phyloP scores from a whole-genome alignment of 805 yeast species.

The Nakazawaea ishiwadae region DNA sequence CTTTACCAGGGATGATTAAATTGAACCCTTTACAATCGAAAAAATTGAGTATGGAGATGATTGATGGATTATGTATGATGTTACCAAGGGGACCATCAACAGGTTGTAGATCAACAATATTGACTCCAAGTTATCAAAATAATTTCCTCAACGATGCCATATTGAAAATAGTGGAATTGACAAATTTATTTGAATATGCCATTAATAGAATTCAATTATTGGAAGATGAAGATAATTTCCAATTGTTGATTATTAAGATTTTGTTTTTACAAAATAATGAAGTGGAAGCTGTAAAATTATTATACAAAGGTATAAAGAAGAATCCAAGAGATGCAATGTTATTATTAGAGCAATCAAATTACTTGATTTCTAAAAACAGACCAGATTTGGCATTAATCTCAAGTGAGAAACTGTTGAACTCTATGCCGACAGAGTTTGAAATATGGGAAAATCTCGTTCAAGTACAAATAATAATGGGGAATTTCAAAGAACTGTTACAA shows the following conservation, averaged over 20 bases:
- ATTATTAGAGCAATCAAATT: constrained; percentile 59
- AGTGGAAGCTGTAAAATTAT: constrained; percentile 38
- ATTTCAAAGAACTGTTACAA: constrained; percentile 55
- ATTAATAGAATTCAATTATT: constrained; percentile 30
- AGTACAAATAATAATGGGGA: constrained; percentile 50
- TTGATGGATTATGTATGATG: constrained; percentile 34
- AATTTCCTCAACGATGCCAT: constrained; percentile 54
- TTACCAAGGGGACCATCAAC: constrained; percentile 42
- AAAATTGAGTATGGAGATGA: constrained; percentile 32
- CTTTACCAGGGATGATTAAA: constrained; percentile 55
- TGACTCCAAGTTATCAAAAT: constrained; percentile 33
- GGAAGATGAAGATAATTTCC: constrained; percentile 16
- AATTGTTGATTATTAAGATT: constrained; percentile 37
- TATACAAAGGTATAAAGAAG: constrained; percentile 33
- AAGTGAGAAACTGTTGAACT: constrained; percentile 55
- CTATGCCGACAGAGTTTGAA: constrained; percentile 73
- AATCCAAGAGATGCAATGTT: constrained; percentile 55
- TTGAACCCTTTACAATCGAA: constrained; percentile 38
- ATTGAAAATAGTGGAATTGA: constrained; percentile 32
- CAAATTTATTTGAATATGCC: constrained; percentile 34
- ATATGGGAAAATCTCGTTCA: constrained; percentile 66
- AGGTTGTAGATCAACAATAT: constrained; percentile 34
- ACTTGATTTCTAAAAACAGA: constrained; percentile 50
- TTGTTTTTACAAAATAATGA: constrained; percentile 38
- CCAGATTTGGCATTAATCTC: constrained; percentile 51